Conservation (phyloP, 768 basidiomycete genomes). For the Auricularia cornea region DNA sequence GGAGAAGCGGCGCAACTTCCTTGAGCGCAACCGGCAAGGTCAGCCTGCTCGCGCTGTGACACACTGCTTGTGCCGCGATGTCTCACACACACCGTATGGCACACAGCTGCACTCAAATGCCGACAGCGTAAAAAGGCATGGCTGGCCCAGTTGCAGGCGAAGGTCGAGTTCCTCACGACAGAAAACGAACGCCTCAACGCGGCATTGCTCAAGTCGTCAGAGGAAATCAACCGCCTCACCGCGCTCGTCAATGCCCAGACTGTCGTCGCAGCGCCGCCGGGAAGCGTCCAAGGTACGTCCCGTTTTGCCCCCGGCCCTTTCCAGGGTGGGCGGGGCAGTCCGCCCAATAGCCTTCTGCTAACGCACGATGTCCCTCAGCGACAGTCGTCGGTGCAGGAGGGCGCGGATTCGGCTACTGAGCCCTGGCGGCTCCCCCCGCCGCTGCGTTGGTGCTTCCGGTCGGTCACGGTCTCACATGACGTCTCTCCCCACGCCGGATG, state of each 20-base stretch:
- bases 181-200: constrained; percentile 92
- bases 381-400: not conserved
- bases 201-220: constrained; percentile 79
- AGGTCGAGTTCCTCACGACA: constrained; percentile 83
- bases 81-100: not conserved
- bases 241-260: constrained; percentile 38
- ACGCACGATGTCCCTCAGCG: not conserved
- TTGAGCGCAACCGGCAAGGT: constrained; percentile 98
- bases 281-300: not conserved
- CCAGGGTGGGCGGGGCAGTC: too few species aligned
- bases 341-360: too few species aligned
- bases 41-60: constrained; percentile 11
- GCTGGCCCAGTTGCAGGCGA: constrained; percentile 85
- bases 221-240: constrained; percentile 82
- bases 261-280: not conserved
- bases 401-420: not conserved
- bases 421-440: not conserved
- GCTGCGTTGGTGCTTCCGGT: not conserved
- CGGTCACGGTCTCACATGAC: not conserved
- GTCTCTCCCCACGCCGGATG: not conserved
- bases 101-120: constrained; percentile 97
- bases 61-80: constrained; percentile 7
- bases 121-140: constrained; percentile 99
- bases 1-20: constrained; percentile 93
- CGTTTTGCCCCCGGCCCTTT: not conserved